A percentile compares a stretch with the other conserved stretches of the same genome.
phyloP scores from a whole-genome alignment of 331 rosid genomes.

The Telfairia occidentalis region DNA sequence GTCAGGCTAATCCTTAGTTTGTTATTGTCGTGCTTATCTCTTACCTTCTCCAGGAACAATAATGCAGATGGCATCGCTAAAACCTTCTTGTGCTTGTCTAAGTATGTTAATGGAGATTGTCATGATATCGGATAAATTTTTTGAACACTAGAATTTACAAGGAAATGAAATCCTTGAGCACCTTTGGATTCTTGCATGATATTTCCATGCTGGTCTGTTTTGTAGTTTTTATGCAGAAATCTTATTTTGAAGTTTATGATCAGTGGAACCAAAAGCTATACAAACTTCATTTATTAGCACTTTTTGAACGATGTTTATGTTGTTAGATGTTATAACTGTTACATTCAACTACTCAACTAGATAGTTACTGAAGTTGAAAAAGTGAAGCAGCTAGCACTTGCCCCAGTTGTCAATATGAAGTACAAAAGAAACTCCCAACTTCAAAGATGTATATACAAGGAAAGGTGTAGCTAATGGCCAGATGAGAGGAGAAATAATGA shows the following conservation, averaged over 20 bases:
- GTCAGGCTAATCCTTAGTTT: slow-evolving; percentile 22
- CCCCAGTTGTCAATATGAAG: background rate
- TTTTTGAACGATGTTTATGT: background rate
- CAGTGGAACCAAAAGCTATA: background rate
- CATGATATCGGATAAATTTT: background rate
- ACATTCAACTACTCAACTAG: background rate
- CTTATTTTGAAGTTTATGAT: background rate
- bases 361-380: background rate
- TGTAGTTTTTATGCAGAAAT: background rate
- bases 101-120: background rate
- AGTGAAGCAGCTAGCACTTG: background rate
- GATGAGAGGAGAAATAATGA: background rate
- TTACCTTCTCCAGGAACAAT: background rate
- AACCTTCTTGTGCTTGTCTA: background rate
- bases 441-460: background rate
- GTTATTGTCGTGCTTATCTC: background rate
- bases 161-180: background rate
- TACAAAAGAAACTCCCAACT: background rate
- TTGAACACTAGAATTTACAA: background rate
- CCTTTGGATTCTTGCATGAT: background rate
- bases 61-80: background rate
- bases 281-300: background rate
- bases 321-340: background rate
- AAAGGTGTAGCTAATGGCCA: background rate
- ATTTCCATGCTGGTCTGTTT: background rate